Evolutionary conservation across 805 yeast genomes (phyloP), one percentile per base, ranked within the genome.

Genomic region (Priceomyces fermenticarens): DNA sequence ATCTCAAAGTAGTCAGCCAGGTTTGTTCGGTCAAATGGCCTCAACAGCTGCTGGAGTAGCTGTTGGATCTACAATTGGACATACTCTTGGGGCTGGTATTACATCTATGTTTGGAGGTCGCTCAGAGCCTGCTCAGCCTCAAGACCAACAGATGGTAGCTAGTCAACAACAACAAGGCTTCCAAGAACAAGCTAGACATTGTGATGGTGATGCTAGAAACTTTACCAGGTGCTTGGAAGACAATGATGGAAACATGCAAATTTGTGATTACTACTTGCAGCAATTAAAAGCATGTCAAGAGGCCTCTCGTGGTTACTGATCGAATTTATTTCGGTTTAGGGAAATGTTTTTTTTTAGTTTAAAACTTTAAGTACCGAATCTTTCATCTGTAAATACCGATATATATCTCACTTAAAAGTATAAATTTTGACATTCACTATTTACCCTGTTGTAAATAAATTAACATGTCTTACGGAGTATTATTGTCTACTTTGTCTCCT

Each of bases 41-140:
- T 76, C 95, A 36, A 93, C 99, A 36, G 99, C 99, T 41, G 99
- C 98, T 37, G 99, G 99, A 82, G 99, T 93, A 34, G 99, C 98
- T 40, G 97, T 93, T 42, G 99, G 99, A 57, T 88, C 97, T 39
- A 84, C 98, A 46, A 83, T 91, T 41, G 99, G 99, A 47, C 99
- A 93, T 76, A 88, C 97, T 31, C 53, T 91, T 44, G 97, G 97
- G 70, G 95, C 95, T 47, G 98, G 98, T 57, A 72, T 93, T 55
- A 82, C 96, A 38, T 77, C 88, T 38, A 68, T 93, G 78, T 91
- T 91, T 57, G 88, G 95, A 40, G 95, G 96, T 41, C 78, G 87
- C 30, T 72, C 83, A 23, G 64, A 81, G 23, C 65, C 73, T 25
- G 68, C 77, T 35, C 72, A 75, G n/a, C 77, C 71, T 25, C 74